Conservation (phyloP, 2,329 filamentous ascomycete species). For the Biscogniauxia mediterranea region DNA sequence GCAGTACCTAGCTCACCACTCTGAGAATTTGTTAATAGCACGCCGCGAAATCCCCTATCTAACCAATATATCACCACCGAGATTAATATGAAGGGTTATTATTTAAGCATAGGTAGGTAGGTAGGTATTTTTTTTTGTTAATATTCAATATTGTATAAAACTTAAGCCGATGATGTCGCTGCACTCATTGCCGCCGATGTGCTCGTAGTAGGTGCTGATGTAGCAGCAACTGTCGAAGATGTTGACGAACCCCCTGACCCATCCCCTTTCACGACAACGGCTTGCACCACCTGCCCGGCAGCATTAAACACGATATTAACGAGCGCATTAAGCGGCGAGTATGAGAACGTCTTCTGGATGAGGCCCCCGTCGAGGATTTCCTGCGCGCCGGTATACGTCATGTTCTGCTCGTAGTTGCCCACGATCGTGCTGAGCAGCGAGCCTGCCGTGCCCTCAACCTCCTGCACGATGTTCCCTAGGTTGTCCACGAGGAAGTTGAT, state of each 20-base stretch:
- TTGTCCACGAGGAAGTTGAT: conserved; percentile 60
- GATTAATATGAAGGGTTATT: no score
- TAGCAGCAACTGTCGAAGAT: background rate
- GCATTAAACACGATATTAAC: conserved; percentile 51
- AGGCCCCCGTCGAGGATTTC: conserved; percentile 32
- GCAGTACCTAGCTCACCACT: no score
- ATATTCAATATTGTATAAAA: background rate
- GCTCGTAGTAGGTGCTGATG: background rate
- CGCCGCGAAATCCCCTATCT: no score
- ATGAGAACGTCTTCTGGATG: conserved; percentile 48
- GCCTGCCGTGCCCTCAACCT: conserved; percentile 48
- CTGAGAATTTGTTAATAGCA: no score
- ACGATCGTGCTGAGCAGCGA: conserved; percentile 50
- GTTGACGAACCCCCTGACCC: background rate
- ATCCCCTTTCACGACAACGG: conserved; percentile 27
- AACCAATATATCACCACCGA: no score
- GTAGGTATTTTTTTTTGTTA: background rate
- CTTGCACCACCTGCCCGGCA: conserved; percentile 49
- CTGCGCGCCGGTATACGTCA: conserved; percentile 48
- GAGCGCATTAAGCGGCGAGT: conserved; percentile 44
- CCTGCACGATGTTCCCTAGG: conserved; percentile 61
- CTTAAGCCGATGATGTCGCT: background rate
- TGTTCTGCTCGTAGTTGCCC: conserved; percentile 57
- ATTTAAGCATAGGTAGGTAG: no score
- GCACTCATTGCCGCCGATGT: background rate